Conservation (phyloP, 1,284 basidiomycete genomes). For the Anthracocystis panici-leucophaei region DNA sequence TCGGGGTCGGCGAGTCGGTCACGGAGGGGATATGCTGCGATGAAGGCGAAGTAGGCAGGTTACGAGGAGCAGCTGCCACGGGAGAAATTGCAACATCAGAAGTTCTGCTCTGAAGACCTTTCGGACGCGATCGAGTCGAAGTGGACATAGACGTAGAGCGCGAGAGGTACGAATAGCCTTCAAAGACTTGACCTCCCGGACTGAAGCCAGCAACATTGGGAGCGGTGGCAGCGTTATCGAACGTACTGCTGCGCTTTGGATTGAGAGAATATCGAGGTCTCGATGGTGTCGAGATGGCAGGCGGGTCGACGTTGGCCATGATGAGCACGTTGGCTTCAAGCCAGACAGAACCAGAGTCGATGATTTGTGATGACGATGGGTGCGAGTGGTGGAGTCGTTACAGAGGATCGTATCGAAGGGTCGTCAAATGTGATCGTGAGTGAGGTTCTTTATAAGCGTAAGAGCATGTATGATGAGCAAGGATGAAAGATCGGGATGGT, state of each 20-base stretch:
- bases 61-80: conserved; percentile 2
- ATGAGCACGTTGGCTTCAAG: not conserved
- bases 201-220: conserved; percentile 57
- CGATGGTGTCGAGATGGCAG: conserved; percentile 48
- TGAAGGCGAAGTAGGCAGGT: conserved; percentile 24
- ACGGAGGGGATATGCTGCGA: conserved; percentile 15
- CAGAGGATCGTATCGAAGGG: conserved; percentile 3
- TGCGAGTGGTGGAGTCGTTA: not conserved
- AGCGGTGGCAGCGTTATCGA: conserved; percentile 13
- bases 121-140: conserved; percentile 54
- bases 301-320: conserved; percentile 32
- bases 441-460: conserved; percentile 24
- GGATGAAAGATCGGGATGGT: conserved; percentile 11
- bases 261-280: conserved; percentile 39
- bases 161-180: conserved; percentile 61
- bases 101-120: conserved; percentile 35
- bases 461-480: not conserved
- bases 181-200: conserved; percentile 58
- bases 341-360: too few relatives aligned
- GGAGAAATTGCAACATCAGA: conserved; percentile 12
- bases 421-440: conserved; percentile 7
- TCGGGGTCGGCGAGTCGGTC: conserved; percentile 11
- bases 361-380: not conserved
- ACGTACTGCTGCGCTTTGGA: conserved; percentile 27
- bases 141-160: conserved; percentile 59